Conservation (phyloP, 768 basidiomycete genomes). For the Hypholoma sublateritium region DNA sequence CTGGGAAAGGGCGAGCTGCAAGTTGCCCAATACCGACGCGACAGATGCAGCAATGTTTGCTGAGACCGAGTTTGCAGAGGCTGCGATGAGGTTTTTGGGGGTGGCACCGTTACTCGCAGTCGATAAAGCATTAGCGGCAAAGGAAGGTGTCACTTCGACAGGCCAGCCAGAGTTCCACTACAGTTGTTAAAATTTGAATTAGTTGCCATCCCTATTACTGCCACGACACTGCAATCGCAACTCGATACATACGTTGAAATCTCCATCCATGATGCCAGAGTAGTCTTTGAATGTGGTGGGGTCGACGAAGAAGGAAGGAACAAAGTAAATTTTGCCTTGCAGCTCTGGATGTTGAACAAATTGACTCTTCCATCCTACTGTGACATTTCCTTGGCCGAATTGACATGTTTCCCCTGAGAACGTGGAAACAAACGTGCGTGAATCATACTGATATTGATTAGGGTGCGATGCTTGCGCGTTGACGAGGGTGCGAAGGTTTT, state of each 20-base stretch:
- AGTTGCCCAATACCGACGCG: slow-evolving; percentile 19
- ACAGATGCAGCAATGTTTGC: slow-evolving; percentile 17
- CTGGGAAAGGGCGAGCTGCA: slow-evolving; percentile 30
- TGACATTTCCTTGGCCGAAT: slow-evolving; percentile 55
- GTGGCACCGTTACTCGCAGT: not conserved
- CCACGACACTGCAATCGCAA: not conserved
- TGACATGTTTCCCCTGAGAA: slow-evolving; percentile 70
- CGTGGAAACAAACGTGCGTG: slow-evolving; percentile 60
- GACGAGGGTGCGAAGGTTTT: slow-evolving; percentile 52
- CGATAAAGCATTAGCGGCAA: slow-evolving; percentile 32
- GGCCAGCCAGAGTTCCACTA: slow-evolving; percentile 88
- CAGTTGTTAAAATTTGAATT: slow-evolving; percentile 8
- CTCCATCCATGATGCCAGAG: slow-evolving; percentile 51
- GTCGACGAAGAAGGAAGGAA: slow-evolving; percentile 70
- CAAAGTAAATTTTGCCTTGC: slow-evolving; percentile 54
- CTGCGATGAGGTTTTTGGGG: slow-evolving; percentile 4
- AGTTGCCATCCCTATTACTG: not conserved
- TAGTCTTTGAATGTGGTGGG: slow-evolving; percentile 48
- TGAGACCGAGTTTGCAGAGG: slow-evolving; percentile 15
- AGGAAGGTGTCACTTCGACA: slow-evolving; percentile 48
- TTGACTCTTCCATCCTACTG: slow-evolving; percentile 57
- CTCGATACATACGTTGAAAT: slow-evolving; percentile 48
- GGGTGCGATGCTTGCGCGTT: slow-evolving; percentile 53
- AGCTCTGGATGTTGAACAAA: slow-evolving; percentile 49
- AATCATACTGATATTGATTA: slow-evolving; percentile 51